Percentiles rank a stretch among this genome's conserved stretches.
phyloP scores from a whole-genome alignment of 2,329 filamentous ascomycete genomes.

The Graphiopsis chlorocephala region DNA sequence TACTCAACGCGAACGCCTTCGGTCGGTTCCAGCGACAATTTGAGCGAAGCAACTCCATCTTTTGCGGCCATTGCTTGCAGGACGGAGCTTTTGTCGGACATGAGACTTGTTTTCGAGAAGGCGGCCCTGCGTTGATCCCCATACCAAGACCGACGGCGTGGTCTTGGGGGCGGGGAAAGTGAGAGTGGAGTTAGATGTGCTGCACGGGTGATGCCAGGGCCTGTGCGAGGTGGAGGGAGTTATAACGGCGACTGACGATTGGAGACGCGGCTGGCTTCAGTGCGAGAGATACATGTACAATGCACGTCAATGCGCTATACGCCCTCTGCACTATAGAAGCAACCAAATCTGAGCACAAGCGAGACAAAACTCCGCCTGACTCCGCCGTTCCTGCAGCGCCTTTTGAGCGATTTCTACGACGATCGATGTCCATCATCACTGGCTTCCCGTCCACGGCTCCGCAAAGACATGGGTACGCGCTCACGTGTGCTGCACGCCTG shows the following conservation, averaged over 20 bases:
- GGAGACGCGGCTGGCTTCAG: too few species aligned
- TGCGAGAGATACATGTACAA: background rate
- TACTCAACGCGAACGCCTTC: background rate
- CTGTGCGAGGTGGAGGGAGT: background rate
- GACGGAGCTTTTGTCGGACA: conserved; percentile 8
- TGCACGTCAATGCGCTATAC: background rate
- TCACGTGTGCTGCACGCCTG: conserved; percentile 8
- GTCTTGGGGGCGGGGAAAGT: conserved; percentile 3
- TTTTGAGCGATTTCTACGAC: conserved; percentile 3
- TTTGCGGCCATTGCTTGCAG: background rate
- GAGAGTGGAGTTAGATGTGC: background rate
- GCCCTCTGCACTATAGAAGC: background rate
- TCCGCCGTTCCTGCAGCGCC: conserved; percentile 1
- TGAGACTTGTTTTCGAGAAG: background rate
- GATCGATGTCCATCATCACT: background rate
- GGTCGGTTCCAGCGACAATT: background rate
- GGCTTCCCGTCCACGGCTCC: background rate
- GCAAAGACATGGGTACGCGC: background rate
- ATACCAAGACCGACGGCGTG: conserved; percentile 5
- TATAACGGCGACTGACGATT: background rate
- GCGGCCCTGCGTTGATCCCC: conserved; percentile 4
- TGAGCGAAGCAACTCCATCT: background rate
- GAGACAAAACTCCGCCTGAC: background rate
- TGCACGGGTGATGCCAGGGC: background rate
- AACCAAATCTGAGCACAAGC: background rate